These are phyloP conservation scores for Aspergillus pseudotamarii DNA, from an alignment of 2,329 filamentous ascomycete species.

Conservation along the genomic window DNA sequence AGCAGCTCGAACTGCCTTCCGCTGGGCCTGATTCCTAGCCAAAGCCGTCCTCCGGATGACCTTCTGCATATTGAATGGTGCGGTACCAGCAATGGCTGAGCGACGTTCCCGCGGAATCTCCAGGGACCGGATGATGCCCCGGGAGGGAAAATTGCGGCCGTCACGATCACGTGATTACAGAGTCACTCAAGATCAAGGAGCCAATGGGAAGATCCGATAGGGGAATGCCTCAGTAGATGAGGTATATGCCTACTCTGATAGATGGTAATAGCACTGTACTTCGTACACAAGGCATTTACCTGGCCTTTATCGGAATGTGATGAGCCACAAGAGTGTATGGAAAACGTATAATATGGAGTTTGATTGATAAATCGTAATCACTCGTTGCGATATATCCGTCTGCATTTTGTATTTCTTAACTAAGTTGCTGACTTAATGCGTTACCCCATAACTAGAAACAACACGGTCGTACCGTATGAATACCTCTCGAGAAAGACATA, in stretches of 20 bases:
- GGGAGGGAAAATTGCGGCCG: conserved; percentile 28
- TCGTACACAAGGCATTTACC: not conserved
- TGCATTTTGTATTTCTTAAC: not conserved
- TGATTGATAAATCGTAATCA: not conserved
- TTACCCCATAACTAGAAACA: not conserved
- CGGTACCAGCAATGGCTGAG: conserved; percentile 36
- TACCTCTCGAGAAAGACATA: not conserved
- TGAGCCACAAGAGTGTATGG: not conserved
- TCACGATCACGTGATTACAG: conserved; percentile 18
- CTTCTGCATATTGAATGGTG: conserved; percentile 64
- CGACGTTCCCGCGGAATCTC: conserved; percentile 11
- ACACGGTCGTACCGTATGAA: not conserved
- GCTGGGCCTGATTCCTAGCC: conserved; percentile 64
- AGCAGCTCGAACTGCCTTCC: conserved; percentile 48
- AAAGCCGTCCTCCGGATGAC: conserved; percentile 67
- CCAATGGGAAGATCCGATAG: not conserved
- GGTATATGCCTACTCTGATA: not conserved
- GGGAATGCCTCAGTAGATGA: not conserved
- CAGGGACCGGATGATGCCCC: conserved; percentile 1
- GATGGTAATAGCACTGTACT: not conserved
- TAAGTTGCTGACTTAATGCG: not conserved
- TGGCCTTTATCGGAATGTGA: not conserved
- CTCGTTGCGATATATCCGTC: not conserved
- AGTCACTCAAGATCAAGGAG: not conserved
- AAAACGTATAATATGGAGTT: not conserved